A percentile compares a stretch with the other conserved stretches of the same genome.
These are phyloP conservation scores for Penicillium maclennaniae DNA, from an alignment of 495 filamentous ascomycete genomes.

Conservation along the genomic window DNA sequence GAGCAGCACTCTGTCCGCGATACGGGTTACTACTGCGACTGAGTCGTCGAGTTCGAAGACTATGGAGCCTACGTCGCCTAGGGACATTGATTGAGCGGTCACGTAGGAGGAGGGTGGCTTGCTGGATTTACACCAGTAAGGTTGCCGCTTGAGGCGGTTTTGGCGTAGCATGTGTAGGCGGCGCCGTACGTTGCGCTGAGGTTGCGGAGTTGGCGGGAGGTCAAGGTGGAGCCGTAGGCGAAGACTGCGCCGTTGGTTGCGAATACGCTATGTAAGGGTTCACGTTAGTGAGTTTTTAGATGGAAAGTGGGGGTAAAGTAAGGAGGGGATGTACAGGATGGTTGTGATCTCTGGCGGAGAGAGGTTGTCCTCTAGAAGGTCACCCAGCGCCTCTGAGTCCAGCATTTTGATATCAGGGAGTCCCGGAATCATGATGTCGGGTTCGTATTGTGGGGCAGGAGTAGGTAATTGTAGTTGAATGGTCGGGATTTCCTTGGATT, in stretches of 20 bases:
- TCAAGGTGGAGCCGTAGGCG: constrained; percentile 41
- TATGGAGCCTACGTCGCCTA: constrained; percentile 50
- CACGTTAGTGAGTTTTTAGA: neutral
- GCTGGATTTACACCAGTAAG: constrained; percentile 47
- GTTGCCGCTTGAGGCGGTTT: constrained; percentile 44
- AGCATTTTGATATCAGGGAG: constrained; percentile 49
- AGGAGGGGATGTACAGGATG: constrained; percentile 37
- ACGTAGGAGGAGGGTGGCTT: constrained; percentile 47
- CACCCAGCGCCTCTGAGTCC: constrained; percentile 44
- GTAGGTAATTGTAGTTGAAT: constrained; percentile 4
- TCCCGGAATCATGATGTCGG: constrained; percentile 44
- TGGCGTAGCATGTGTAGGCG: constrained; percentile 47
- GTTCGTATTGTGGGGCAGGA: constrained; percentile 3
- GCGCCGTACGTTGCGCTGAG: constrained; percentile 47
- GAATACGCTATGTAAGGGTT: constrained; percentile 26
- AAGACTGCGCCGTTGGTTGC: constrained; percentile 48
- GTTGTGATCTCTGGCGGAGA: constrained; percentile 47
- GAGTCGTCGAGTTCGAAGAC: constrained; percentile 47
- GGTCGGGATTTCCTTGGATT: constrained; percentile 2
- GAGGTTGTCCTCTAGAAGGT: constrained; percentile 46
- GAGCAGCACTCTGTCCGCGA: constrained; percentile 45
- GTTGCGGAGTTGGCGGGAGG: constrained; percentile 43
- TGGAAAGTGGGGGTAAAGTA: neutral
- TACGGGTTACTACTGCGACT: constrained; percentile 44
- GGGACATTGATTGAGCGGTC: constrained; percentile 43